Conservation (phyloP, 495 filamentous ascomycete species). For the Achaetomiella virescens region DNA sequence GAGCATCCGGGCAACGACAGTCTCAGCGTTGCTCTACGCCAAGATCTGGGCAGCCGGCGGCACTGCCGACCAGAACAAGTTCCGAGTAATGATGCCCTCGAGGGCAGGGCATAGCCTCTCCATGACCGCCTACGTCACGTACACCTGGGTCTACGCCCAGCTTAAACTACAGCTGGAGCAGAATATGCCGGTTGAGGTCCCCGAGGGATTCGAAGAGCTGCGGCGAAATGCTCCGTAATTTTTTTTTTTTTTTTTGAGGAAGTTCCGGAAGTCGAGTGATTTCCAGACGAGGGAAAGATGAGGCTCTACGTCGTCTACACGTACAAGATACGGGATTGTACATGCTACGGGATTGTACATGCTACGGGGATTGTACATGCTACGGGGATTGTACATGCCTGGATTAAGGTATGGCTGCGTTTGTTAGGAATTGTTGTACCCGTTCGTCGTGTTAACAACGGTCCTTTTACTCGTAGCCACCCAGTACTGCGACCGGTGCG, state of each 20-base stretch:
- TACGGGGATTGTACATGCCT: background rate
- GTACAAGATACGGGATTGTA: background rate
- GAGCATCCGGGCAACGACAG: background rate
- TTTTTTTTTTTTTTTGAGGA: background rate
- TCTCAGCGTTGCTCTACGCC: background rate
- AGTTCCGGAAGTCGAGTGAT: background rate
- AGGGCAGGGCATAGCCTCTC: background rate
- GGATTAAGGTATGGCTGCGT: background rate
- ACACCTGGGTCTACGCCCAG: background rate
- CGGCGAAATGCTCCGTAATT: background rate
- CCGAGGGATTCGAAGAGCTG: background rate
- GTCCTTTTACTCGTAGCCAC: background rate
- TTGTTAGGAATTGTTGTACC: no score
- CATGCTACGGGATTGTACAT: no score
- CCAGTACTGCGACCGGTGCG: background rate
- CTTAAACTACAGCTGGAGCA: background rate
- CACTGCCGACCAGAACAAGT: background rate
- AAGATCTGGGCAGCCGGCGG: background rate
- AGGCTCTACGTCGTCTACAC: background rate
- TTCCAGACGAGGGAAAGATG: background rate
- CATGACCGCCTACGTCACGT: background rate
- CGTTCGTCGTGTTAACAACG: no score
- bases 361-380: no score
- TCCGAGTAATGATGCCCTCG: background rate
- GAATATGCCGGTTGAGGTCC: background rate